Evolutionary conservation across 2,329 filamentous ascomycete species (phyloP).

Genomic region (Beauveria medogensis): DNA sequence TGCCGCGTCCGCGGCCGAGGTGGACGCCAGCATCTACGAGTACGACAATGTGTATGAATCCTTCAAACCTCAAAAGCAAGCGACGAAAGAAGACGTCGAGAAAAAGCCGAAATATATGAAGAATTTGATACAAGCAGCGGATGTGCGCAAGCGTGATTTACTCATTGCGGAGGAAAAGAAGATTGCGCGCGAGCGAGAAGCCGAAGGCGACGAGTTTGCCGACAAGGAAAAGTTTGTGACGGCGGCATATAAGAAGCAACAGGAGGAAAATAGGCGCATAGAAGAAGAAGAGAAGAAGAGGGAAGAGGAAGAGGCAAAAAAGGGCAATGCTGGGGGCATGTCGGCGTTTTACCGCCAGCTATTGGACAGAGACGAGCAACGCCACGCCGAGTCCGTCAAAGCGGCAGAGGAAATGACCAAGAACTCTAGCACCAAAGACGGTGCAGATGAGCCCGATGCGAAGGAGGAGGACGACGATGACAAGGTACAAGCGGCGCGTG

Average conservation of each 20-base stretch:
- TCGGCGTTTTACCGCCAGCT: slow-evolving; percentile 69
- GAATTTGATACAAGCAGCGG: slow-evolving; percentile 63
- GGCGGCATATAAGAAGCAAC: slow-evolving; percentile 71
- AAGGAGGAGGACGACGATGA: slow-evolving; percentile 30
- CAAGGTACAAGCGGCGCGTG: slow-evolving; percentile 55
- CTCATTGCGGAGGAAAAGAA: slow-evolving; percentile 74
- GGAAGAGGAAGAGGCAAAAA: slow-evolving; percentile 57
- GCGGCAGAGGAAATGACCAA: slow-evolving; percentile 52
- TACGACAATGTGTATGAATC: slow-evolving; percentile 79
- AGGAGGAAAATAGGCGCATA: slow-evolving; percentile 61
- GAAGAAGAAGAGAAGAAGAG: slow-evolving; percentile 63
- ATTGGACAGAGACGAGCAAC: slow-evolving; percentile 60
- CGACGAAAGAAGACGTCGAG: slow-evolving; percentile 44
- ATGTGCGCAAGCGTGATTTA: slow-evolving; percentile 68
- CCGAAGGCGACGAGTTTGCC: slow-evolving; percentile 71
- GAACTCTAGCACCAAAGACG: slow-evolving; percentile 22
- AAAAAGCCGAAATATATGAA: slow-evolving; percentile 73
- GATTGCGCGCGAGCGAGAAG: slow-evolving; percentile 67
- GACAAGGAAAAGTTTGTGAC: slow-evolving; percentile 86
- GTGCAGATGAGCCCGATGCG: slow-evolving; percentile 12
- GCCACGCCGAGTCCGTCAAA: slow-evolving; percentile 61
- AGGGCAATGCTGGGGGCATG: slow-evolving; percentile 61
- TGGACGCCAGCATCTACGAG: slow-evolving; percentile 73
- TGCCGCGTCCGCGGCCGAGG: slow-evolving; percentile 53
- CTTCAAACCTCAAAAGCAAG: slow-evolving; percentile 57